A percentile compares a stretch with the other conserved stretches of the same genome.
Conservation (phyloP, 129 eudicot genomes). For the Saposhnikovia divaricata region DNA sequence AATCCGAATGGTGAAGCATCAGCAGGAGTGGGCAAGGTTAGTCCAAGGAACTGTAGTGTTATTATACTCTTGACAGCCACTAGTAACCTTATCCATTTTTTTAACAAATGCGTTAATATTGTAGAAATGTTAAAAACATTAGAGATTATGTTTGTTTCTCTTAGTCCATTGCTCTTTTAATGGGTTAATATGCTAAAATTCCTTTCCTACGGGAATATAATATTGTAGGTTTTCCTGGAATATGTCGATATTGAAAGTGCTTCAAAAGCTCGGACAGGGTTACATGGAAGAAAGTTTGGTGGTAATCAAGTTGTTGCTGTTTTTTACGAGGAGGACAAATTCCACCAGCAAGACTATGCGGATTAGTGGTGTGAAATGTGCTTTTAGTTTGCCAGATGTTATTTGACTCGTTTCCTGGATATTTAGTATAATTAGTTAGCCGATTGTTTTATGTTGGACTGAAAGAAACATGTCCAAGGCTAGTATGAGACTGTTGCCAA, state of each 20-base stretch:
- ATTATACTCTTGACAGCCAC: neutral
- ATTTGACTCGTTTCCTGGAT: neutral
- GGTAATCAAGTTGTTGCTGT: slow-evolving; percentile 85
- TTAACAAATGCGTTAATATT: neutral
- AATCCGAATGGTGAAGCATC: slow-evolving; percentile 60
- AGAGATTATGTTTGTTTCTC: neutral
- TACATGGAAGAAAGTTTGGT: slow-evolving; percentile 87
- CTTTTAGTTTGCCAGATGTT: neutral
- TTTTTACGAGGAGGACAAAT: slow-evolving; percentile 71
- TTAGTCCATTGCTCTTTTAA: neutral
- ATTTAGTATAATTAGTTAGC: neutral
- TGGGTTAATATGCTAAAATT: neutral
- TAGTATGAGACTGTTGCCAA: neutral
- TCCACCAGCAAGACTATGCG: slow-evolving; percentile 56
- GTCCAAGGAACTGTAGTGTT: slow-evolving; percentile 15
- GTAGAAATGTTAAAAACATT: neutral
- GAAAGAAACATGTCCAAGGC: neutral
- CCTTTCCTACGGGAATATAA: neutral
- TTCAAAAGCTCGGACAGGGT: slow-evolving; percentile 59
- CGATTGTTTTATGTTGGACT: neutral
- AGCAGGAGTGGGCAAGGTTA: slow-evolving; percentile 95
- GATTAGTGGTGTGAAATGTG: slow-evolving; percentile 20
- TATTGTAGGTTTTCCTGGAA: slow-evolving; percentile 70
- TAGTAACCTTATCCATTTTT: neutral
- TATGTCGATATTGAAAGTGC: slow-evolving; percentile 63